A percentile compares a stretch with the other conserved stretches of the same genome.
These are phyloP conservation scores for Zygosaccharomyces bailii DNA, from an alignment of 805 yeast species.

Conservation along the genomic window DNA sequence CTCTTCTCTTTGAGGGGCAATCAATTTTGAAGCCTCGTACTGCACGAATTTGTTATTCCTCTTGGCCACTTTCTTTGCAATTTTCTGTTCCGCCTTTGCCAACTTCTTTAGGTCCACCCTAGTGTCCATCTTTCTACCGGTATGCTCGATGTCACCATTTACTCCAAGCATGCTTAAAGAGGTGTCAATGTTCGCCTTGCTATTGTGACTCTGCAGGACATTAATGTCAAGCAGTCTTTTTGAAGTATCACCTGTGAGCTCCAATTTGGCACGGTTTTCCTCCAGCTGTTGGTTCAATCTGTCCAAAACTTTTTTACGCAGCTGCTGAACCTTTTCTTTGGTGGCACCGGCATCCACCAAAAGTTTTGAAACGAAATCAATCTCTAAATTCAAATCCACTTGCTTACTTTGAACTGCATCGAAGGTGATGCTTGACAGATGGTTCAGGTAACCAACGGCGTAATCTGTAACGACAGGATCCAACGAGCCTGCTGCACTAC, in stretches of 20 bases:
- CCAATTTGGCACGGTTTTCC: conserved; percentile 68
- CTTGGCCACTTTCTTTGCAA: conserved; percentile 95
- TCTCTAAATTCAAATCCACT: conserved; percentile 63
- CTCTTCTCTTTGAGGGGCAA: conserved; percentile 58
- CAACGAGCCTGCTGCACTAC: conserved; percentile 80
- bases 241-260: conserved; percentile 81
- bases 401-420: conserved; percentile 79
- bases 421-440: conserved; percentile 70
- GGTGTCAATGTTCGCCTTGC: conserved; percentile 68
- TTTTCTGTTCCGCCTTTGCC: conserved; percentile 95
- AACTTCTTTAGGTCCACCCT: conserved; percentile 95
- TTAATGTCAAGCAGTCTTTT: conserved; percentile 80
- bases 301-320: conserved; percentile 47
- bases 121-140: conserved; percentile 88
- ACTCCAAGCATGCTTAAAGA: conserved; percentile 76
- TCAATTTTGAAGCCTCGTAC: conserved; percentile 90
- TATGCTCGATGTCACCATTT: conserved; percentile 79
- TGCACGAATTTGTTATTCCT: conserved; percentile 73
- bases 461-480: conserved; percentile 86
- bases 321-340: conserved; percentile 46
- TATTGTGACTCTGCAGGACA: conserved; percentile 57
- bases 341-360: conserved; percentile 83
- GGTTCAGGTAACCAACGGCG: conserved; percentile 86
- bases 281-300: conserved; percentile 51
- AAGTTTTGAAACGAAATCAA: conserved; percentile 61